Evolutionary conservation across 2,329 filamentous ascomycete genomes (phyloP).

Genomic region (Aspergillus ruber): DNA sequence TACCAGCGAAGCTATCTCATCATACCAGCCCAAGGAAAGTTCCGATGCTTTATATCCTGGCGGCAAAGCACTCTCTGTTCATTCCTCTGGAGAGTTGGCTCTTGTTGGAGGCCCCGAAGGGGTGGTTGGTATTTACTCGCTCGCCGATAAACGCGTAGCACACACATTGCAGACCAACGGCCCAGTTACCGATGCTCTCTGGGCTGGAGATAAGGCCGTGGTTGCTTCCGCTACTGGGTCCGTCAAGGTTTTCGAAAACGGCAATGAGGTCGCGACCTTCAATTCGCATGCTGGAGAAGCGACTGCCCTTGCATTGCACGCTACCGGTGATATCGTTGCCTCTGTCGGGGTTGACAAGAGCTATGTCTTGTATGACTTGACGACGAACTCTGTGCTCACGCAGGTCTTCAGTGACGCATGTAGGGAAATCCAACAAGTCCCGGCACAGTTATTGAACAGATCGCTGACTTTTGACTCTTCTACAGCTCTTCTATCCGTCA

Average conservation of each 20-base stretch:
- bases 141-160: constrained; percentile 68
- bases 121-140: constrained; percentile 69
- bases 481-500: constrained; percentile 64
- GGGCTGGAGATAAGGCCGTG: constrained; percentile 59
- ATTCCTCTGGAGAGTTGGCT: constrained; percentile 58
- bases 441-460: not conserved
- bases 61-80: constrained; percentile 51
- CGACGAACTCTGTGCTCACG: constrained; percentile 60
- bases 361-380: constrained; percentile 80
- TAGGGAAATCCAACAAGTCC: constrained; percentile 43
- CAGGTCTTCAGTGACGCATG: constrained; percentile 75
- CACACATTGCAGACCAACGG: constrained; percentile 58
- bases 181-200: constrained; percentile 59
- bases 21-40: constrained; percentile 49
- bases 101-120: constrained; percentile 71
- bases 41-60: constrained; percentile 57
- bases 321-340: constrained; percentile 72
- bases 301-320: constrained; percentile 72
- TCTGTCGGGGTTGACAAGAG: constrained; percentile 90
- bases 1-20: constrained; percentile 62
- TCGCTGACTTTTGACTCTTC: constrained; percentile 10
- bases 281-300: constrained; percentile 77
- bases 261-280: constrained; percentile 62
- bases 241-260: constrained; percentile 73
- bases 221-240: constrained; percentile 68